Conservation (phyloP, 2,329 filamentous ascomycete genomes). For the Bretziella fagacearum region DNA sequence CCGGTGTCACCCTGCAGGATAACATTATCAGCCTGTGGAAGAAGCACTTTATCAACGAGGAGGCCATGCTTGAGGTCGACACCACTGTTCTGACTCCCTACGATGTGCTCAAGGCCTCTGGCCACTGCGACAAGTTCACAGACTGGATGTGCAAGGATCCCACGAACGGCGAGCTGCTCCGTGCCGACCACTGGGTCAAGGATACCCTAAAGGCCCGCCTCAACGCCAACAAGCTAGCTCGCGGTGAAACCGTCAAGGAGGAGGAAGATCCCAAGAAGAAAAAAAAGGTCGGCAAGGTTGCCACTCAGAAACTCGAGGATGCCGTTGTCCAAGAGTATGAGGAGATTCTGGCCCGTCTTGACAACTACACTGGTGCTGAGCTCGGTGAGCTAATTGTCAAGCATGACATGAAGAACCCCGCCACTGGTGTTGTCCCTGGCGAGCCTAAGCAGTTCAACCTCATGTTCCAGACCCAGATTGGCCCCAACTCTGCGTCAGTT, state of each 20-base stretch:
- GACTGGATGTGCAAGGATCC: slow-evolving; percentile 99
- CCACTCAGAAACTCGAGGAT: slow-evolving; percentile 75
- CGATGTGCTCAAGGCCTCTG: slow-evolving; percentile 84
- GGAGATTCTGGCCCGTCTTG: slow-evolving; percentile 77
- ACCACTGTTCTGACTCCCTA: slow-evolving; percentile 87
- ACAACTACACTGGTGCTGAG: slow-evolving; percentile 81
- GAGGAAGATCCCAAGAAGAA: slow-evolving; percentile 68
- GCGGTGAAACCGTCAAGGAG: slow-evolving; percentile 63
- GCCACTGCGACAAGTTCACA: slow-evolving; percentile 94
- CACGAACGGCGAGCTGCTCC: slow-evolving; percentile 90
- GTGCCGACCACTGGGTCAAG: slow-evolving; percentile 92
- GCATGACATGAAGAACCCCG: slow-evolving; percentile 75
- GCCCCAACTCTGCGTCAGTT: slow-evolving; percentile 71
- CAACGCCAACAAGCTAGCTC: slow-evolving; percentile 82
- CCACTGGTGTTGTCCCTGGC: slow-evolving; percentile 56
- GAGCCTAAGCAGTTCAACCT: slow-evolving; percentile 89
- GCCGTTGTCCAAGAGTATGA: slow-evolving; percentile 77
- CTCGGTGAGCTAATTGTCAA: slow-evolving; percentile 80
- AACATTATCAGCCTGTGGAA: slow-evolving; percentile 81
- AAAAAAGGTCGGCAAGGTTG: slow-evolving; percentile 60
- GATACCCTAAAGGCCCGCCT: slow-evolving; percentile 75
- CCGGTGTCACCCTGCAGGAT: slow-evolving; percentile 69
- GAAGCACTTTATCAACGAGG: slow-evolving; percentile 83
- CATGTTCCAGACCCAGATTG: slow-evolving; percentile 95
- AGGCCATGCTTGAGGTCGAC: slow-evolving; percentile 91